Conservation (phyloP, 345 rosid species). For the Gossypium anomalum region DNA sequence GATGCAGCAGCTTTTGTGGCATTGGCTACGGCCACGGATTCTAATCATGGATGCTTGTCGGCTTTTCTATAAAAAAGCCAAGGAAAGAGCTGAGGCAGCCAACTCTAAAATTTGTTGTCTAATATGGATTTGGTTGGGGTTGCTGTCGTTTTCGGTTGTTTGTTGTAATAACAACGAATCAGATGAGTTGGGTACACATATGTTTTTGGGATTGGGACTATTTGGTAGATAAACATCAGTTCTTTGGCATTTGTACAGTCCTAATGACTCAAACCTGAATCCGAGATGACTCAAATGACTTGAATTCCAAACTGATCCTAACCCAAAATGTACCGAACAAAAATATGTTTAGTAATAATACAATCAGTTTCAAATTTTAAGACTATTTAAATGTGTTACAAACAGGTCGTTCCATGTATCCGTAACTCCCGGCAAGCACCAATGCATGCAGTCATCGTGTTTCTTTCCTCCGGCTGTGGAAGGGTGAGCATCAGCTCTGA, state of each 20-base stretch:
- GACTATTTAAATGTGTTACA: conserved; percentile 27
- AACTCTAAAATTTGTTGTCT: conserved; percentile 53
- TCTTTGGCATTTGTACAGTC: conserved; percentile 3
- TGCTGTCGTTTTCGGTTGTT: conserved; percentile 40
- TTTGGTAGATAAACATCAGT: not conserved
- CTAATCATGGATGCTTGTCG: conserved; percentile 89
- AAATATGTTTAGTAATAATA: not conserved
- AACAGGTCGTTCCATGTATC: conserved; percentile 87
- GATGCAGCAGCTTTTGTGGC: conserved; percentile 95
- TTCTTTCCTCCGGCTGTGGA: conserved; percentile 78
- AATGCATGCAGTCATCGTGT: conserved; percentile 84
- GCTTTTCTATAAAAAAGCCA: conserved; percentile 63
- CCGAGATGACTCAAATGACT: no score
- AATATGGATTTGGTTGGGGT: conserved; percentile 20
- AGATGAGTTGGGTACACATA: conserved; percentile 19
- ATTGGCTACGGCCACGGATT: conserved; percentile 82
- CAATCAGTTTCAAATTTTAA: conserved; percentile 25
- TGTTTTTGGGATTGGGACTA: conserved; percentile 7
- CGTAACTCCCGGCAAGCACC: conserved; percentile 91
- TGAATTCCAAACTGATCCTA: no score
- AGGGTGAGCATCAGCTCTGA: conserved; percentile 94
- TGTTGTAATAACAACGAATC: not conserved
- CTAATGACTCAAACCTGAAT: no score
- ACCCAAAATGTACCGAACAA: conserved; percentile 1
- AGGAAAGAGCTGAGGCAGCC: conserved; percentile 75